Conservation (phyloP, 2,329 filamentous ascomycete species). For the Leptosphaerulina australis region DNA sequence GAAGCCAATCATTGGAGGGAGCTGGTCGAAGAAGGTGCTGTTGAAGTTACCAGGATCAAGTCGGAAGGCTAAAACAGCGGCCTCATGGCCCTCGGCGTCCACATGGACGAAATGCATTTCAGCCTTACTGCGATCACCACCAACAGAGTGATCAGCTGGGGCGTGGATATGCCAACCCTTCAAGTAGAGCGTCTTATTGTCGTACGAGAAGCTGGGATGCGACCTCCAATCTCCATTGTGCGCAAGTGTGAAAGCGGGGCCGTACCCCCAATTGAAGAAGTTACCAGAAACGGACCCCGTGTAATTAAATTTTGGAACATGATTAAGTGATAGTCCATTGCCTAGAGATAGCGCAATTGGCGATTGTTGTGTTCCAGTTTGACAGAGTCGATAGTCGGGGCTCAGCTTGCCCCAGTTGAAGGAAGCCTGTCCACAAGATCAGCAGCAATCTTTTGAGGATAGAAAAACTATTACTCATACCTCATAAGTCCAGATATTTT, state of each 20-base stretch:
- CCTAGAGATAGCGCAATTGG: conserved; percentile 54
- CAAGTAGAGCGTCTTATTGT: conserved; percentile 56
- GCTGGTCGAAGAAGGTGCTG: conserved; percentile 52
- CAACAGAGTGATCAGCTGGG: conserved; percentile 57
- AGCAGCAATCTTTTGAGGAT: conserved; percentile 33
- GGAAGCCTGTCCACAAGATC: conserved; percentile 36
- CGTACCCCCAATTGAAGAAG: conserved; percentile 59
- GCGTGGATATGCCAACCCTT: conserved; percentile 60
- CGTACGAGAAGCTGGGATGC: conserved; percentile 53
- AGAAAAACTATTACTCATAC: not conserved
- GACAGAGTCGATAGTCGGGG: conserved; percentile 54
- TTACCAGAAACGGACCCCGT: conserved; percentile 44
- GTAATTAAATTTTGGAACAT: conserved; percentile 54
- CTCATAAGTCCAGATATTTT: conserved; percentile 28
- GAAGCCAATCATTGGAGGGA: conserved; percentile 51
- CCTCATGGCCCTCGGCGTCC: conserved; percentile 50
- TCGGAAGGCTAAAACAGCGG: conserved; percentile 56
- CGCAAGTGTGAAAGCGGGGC: conserved; percentile 53
- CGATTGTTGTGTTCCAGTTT: conserved; percentile 58
- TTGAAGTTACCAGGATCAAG: conserved; percentile 53
- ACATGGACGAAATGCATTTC: conserved; percentile 59
- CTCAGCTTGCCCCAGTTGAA: conserved; percentile 52
- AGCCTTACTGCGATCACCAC: conserved; percentile 52
- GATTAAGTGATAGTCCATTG: conserved; percentile 50
- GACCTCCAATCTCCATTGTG: conserved; percentile 48